Evolutionary conservation across 441 rosid genomes (phyloP).

Genomic region (Populus hybrid): DNA sequence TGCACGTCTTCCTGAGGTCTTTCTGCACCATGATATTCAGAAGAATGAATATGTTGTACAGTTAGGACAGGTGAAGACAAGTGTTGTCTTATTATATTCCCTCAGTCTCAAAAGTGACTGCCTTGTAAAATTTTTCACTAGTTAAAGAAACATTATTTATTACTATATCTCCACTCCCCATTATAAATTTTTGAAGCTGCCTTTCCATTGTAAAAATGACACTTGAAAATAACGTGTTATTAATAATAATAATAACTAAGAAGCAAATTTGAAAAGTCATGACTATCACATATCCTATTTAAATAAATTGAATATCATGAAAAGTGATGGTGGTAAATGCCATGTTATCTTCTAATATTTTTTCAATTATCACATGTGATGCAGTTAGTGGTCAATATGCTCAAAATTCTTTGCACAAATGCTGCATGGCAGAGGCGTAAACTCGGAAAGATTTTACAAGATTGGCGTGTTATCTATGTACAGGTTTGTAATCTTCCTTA

Average conservation of each 20-base stretch:
- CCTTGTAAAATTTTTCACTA: not conserved
- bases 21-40: conserved; percentile 65
- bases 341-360: conserved; percentile 23
- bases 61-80: conserved; percentile 61
- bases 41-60: conserved; percentile 70
- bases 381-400: conserved; percentile 90
- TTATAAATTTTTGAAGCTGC: not conserved
- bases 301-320: not conserved
- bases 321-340: not conserved
- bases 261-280: not conserved
- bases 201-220: not conserved
- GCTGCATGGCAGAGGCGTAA: conserved; percentile 99
- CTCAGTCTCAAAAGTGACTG: not conserved
- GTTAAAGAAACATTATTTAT: not conserved
- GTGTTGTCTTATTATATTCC: conserved; percentile 3
- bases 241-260: not conserved
- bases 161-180: not conserved
- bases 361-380: conserved; percentile 23
- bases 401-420: conserved; percentile 90
- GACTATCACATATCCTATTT: not conserved
- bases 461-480: conserved; percentile 79
- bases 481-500: conserved; percentile 49
- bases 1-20: conserved; percentile 65
- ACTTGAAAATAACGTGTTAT: too few species aligned
- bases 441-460: conserved; percentile 92